Evolutionary conservation across 2,329 filamentous ascomycete species (phyloP), one percentile per base, ranked within the genome.

Genomic region (Apiospora arundinis): DNA sequence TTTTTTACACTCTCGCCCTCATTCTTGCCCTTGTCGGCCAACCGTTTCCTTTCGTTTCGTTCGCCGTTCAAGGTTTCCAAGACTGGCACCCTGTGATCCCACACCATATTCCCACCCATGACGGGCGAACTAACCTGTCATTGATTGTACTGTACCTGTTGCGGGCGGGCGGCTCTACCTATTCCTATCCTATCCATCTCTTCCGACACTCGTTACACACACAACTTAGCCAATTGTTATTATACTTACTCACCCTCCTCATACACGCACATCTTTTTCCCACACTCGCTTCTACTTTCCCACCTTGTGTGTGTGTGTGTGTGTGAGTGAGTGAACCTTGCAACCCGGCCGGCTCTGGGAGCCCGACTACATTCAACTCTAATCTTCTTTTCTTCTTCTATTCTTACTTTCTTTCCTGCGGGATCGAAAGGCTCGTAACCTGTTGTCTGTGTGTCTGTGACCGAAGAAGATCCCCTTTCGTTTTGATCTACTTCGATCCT

Each of bases 311-410:
- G 42, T 63, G 56, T 37, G 56, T 37, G 23, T 32, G 52, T 37
- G 52, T 37, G 49, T 56, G 25, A 45, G 49, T 56, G 25, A 45
- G 18, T 63, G 56, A 63, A 63, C 56, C 56, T 63, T 63, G 56
- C 56, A 40, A 37, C 52, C 28, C 28, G 28, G 42, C 45, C 45
- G 45, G 56, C 56, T 63, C 56, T 63, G 56, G 56, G 56, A 63
- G 56, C 56, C 56, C 32, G 56, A 40, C 37, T 63, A 32, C 56
- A n/a, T n/a, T 63, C 56, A 63, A 63, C 56, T 63, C 28, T 63
- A 63, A 63, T 63, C 32, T 40, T 63, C 56, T 63, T 63, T 63
- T 63, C 56, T 63, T 63, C 56, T 63, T 63, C 45, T 48, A 48
- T 28, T 48, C 46, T 32, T 60, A n/a, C 32, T 63, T 63, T 63